A percentile compares a stretch with the other conserved stretches of the same genome.
Conservation (phyloP, 345 rosid species). For the Sonneratia alba region DNA sequence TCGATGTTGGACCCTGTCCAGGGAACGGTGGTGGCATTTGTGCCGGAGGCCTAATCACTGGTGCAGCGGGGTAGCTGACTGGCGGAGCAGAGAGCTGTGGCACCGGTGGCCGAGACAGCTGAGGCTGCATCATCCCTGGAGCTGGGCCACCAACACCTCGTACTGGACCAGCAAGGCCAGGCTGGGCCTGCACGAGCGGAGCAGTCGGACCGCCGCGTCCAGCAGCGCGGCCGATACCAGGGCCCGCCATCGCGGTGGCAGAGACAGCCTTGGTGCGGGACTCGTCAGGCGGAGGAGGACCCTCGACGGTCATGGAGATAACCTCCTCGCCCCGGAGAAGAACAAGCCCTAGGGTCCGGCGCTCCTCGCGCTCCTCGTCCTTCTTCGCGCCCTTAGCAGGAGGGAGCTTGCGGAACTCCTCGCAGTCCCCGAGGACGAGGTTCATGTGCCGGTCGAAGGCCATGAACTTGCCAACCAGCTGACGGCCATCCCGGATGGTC, state of each 20-base stretch:
- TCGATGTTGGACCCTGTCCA: conserved; percentile 43
- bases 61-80: conserved; percentile 37
- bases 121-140: conserved; percentile 98
- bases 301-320: conserved; percentile 95
- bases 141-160: conserved; percentile 97
- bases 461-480: conserved; percentile 95
- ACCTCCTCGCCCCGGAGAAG: conserved; percentile 97
- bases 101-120: conserved; percentile 64
- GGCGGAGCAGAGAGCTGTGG: conserved; percentile 73
- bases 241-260: conserved; percentile 58
- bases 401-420: conserved; percentile 95
- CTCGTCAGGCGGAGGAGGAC: conserved; percentile 97
- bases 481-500: conserved; percentile 94
- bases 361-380: conserved; percentile 81
- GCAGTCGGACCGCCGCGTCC: conserved; percentile 92
- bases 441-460: conserved; percentile 99
- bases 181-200: conserved; percentile 91
- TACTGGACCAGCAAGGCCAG: conserved; percentile 91
- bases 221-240: conserved; percentile 92
- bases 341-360: conserved; percentile 91
- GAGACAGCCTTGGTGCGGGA: conserved; percentile 79
- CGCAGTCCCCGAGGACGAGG: conserved; percentile 94
- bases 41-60: conserved; percentile 73
- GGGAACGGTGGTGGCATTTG: conserved; percentile 64
- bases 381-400: conserved; percentile 73